phyloP scores from a whole-genome alignment of 768 basidiomycete species.

The Leccinum uliginosum region DNA sequence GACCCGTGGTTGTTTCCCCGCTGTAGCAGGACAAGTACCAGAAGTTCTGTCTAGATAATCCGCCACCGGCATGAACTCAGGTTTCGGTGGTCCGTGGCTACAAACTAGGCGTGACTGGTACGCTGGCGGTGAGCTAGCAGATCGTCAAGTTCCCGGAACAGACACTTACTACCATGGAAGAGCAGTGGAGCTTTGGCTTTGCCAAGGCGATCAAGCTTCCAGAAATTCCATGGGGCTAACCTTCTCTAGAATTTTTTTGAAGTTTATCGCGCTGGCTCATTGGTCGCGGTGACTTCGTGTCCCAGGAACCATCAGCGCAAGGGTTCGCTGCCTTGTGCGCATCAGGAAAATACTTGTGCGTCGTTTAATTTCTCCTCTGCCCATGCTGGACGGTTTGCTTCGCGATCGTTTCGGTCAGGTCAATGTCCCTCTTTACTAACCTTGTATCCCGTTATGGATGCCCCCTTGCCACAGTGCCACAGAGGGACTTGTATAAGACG shows the following conservation, averaged over 20 bases:
- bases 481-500: background rate
- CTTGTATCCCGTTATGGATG: background rate
- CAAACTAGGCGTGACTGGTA: background rate
- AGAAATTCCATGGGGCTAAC: constrained; percentile 2
- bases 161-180: background rate
- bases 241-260: constrained; percentile 15
- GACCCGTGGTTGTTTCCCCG: background rate
- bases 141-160: background rate
- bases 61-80: constrained; percentile 18
- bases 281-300: constrained; percentile 9
- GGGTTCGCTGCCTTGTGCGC: constrained; percentile 8
- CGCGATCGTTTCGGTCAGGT: background rate
- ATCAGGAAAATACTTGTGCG: background rate
- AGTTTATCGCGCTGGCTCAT: constrained; percentile 16
- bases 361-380: background rate
- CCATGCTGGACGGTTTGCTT: background rate
- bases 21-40: background rate
- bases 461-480: background rate
- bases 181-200: constrained; percentile 3
- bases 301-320: constrained; percentile 20
- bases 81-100: background rate
- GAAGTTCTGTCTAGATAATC: constrained; percentile 5
- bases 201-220: constrained; percentile 13
- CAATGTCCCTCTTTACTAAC: background rate
- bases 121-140: background rate